Base-by-base conservation (phyloP, 1,139 yeast species). In the Eremothecium gossypii region DNA sequence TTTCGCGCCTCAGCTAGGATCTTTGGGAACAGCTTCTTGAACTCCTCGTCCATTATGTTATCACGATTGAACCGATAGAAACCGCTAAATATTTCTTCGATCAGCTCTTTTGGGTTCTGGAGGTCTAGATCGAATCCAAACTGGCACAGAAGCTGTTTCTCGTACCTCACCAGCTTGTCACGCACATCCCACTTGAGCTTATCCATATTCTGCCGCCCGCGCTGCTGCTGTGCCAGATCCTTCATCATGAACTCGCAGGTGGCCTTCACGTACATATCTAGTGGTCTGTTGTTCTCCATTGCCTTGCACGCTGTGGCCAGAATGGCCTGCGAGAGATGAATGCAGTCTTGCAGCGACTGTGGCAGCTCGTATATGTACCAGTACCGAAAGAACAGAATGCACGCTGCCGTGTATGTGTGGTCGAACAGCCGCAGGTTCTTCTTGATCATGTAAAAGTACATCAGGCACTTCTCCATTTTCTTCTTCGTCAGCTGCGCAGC, bases 101-200 rank as follows among this genome's bases (percentile, higher is more conserved):
- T 50, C 7, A 58, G 49, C 33, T 55, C 62, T 41, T 60, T 59
- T 12, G 65, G 61, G 41, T 61, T 61, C 8, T 53, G 57, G 27
- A 60, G 45, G 44, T 58, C 55, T 20, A 61, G 46, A 42, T 61
- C 65, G 44, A 61, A 61, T 4, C 63, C 64, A 46, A 61, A 53
- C 39, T 48, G 48, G 41, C 63, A 57, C 7, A 61, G 38, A 2
- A 60, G 45, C 38, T 44, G 49, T 43, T 58, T 60, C 40, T 61
- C 65, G 36, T 57, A 54, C 11, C 48, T 51, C 4, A 60, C 58
- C 35, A 61, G 41, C 43, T 55, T 56, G 44, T 61, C 65, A 41
- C 62, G 55, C 6, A 59, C 52, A 39, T 58, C 63, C 65, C 65
- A 61, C 42, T 60, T 60, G 38, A 60, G 49, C 45, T 60, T 61